Base-by-base conservation (phyloP, 441 rosid species). In the Gossypium davidsonii region DNA sequence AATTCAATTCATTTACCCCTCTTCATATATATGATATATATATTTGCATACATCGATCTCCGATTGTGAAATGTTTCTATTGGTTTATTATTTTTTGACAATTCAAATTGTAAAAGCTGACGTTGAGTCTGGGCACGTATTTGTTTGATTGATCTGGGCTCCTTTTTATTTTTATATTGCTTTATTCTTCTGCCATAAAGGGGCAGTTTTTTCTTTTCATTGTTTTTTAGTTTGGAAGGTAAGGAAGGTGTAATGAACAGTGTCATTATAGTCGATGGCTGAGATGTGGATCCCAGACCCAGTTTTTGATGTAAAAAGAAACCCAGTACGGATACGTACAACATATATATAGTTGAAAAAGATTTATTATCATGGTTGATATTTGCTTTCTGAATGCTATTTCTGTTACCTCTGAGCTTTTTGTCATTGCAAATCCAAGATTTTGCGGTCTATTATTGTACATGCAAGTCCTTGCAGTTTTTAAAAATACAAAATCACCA, bases 281-380 rank as follows among this genome's bases (percentile, higher is more conserved):
- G 85, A 77, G 83, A 73, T 58, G 17, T 77, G 74, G 69, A 51
- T 57, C 77, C 73, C 77, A n/a, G 65, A 28, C 65, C 84, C 85
- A 73, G 82, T 75, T 73, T 83, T 77, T 77, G 28, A 71, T 84
- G 88, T 85, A 80, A 68, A 82, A 81, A 46, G 66, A 23, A 39
- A 79, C 73, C 57, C 53, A 12, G 3, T 53, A 25, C 61, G 67
- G 56, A 72, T 78, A 59, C 70, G 20, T n/a, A 44, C 21, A 71
- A 14, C 18, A 26, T 59, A 25, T 28, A 64, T 42, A 21, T 63
- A 21, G 74, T 75, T 71, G 53, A 74, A 73, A 68, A 74, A 23
- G 73, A 53, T 23, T 70, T 60, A n/a, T 56, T 26, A 73, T 64
- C 0, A 60, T 31, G 57, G 61, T 70, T 76, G 39, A 5, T 61